Evolutionary conservation across 2,329 filamentous ascomycete species (phyloP), one percentile per base, ranked within the genome.

Genomic region (Albifimbria verrucaria): DNA sequence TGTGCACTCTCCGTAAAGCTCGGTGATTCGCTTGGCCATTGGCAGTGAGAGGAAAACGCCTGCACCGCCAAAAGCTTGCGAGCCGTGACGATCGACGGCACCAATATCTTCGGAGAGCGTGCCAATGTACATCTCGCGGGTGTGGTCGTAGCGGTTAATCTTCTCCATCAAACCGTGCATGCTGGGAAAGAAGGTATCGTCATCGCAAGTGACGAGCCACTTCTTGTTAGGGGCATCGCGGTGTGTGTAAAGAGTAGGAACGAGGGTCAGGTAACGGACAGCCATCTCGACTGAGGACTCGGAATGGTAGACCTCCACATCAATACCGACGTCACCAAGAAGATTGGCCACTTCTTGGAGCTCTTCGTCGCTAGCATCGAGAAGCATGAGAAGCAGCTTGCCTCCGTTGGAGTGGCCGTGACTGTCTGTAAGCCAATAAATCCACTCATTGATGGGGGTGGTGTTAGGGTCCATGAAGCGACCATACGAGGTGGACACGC

Each of bases 131-230:
- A 82, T 76, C 54, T 78, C 73, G 46, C 75, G 68, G 1, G 67
- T 72, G 53, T 79, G 69, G 58, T 86, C 79, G 60, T 78, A 82
- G 4, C 72, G 66, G n/a, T 67, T 68, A 42, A 86, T 72, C 47
- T 73, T 77, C 36, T 79, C 70, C 3, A 78, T 71, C 12, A 87
- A 68, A 11, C 69, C 75, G 50, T 82, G 71, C 65, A 85, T 82
- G 53, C 77, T 83, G 5, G 79, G 77, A 71, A 86, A 86, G 63
- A 85, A 86, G 3, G 83, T 87, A 57, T 87, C 83, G 58, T 87
- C 83, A 58, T 87, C 83, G 62, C 83, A 85, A 15, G 81, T 76
- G 15, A 83, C 81, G 1, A 82, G 73, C 83, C 83, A 87, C 58
- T 80, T 82, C 66, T 77, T 81, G 25, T 64, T 64, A 22, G 62